These are phyloP conservation scores for Spathaspora boniae DNA, from an alignment of 805 yeast species.

Conservation along the genomic window DNA sequence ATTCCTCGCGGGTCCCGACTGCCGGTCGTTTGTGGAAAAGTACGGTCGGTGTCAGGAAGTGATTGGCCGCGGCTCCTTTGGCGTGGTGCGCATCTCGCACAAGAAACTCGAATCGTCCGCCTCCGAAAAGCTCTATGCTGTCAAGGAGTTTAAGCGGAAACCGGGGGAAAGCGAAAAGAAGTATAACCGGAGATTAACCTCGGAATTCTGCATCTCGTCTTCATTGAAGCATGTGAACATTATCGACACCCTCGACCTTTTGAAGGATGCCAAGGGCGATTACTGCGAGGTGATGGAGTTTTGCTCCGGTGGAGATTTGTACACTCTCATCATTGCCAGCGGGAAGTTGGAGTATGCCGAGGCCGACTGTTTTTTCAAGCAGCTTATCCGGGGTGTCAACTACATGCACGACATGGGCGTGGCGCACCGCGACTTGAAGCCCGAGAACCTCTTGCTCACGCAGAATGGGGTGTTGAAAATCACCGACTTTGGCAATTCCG, in stretches of 20 bases:
- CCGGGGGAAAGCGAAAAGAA: constrained; percentile 61
- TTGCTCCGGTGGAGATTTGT: constrained; percentile 79
- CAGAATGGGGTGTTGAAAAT: constrained; percentile 72
- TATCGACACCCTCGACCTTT: constrained; percentile 69
- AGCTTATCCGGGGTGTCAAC: constrained; percentile 74
- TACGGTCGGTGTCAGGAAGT: constrained; percentile 95
- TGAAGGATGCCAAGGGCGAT: constrained; percentile 79
- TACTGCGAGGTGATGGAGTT: constrained; percentile 85
- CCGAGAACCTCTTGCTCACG: constrained; percentile 77
- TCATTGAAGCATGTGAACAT: constrained; percentile 76
- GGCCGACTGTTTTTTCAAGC: constrained; percentile 89
- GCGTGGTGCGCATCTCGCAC: constrained; percentile 87
- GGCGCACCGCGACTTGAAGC: constrained; percentile 85
- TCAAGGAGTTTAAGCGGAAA: constrained; percentile 74
- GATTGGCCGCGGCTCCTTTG: constrained; percentile 91
- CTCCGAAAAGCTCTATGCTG: constrained; percentile 62
- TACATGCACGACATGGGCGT: constrained; percentile 91
- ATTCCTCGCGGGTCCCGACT: constrained; percentile 26
- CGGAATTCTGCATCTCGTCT: constrained; percentile 80
- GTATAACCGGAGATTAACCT: constrained; percentile 69
- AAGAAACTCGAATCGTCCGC: constrained; percentile 38
- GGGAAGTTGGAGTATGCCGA: constrained; percentile 80
- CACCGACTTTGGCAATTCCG: constrained; percentile 86
- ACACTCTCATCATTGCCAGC: constrained; percentile 66
- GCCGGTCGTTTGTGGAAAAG: constrained; percentile 71